Percentiles rank a stretch among this genome's conserved stretches.
These are phyloP conservation scores for Gracilariopsis chorda DNA, from an alignment of 23 red algal genomes.

Conservation along the genomic window DNA sequence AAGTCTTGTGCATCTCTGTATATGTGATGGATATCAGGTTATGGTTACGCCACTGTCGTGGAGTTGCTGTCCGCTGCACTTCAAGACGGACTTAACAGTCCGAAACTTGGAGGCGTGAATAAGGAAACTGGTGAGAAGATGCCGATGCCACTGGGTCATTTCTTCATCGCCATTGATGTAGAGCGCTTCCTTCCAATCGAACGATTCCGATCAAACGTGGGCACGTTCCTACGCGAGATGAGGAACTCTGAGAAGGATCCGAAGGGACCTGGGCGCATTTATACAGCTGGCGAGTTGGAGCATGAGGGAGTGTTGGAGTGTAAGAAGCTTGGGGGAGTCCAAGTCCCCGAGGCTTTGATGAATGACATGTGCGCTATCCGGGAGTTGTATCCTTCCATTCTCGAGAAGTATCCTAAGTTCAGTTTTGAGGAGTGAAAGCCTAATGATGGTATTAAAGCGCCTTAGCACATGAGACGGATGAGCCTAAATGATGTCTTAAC, in stretches of 20 bases:
- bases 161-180: conserved; percentile 71
- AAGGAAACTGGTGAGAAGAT: conserved; percentile 59
- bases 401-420: conserved; percentile 66
- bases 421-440: conserved; percentile 52
- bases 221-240: conserved; percentile 45
- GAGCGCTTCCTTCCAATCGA: conserved; percentile 51
- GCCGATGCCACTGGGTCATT: conserved; percentile 67
- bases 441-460: too few species aligned
- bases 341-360: conserved; percentile 60
- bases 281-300: conserved; percentile 58
- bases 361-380: conserved; percentile 59
- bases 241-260: conserved; percentile 60
- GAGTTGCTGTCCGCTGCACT: conserved; percentile 64
- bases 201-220: conserved; percentile 31
- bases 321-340: conserved; percentile 33
- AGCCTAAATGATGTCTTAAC: too few species aligned
- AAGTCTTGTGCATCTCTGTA: too few species aligned
- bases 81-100: conserved; percentile 17
- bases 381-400: conserved; percentile 28
- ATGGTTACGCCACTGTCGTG: conserved; percentile 60
- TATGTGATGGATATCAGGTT: neutral
- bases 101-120: conserved; percentile 52
- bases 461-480: too few species aligned
- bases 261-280: conserved; percentile 55
- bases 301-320: conserved; percentile 42